phyloP scores from a whole-genome alignment of 2,329 filamentous ascomycete species.

The Colletotrichum cereale region DNA sequence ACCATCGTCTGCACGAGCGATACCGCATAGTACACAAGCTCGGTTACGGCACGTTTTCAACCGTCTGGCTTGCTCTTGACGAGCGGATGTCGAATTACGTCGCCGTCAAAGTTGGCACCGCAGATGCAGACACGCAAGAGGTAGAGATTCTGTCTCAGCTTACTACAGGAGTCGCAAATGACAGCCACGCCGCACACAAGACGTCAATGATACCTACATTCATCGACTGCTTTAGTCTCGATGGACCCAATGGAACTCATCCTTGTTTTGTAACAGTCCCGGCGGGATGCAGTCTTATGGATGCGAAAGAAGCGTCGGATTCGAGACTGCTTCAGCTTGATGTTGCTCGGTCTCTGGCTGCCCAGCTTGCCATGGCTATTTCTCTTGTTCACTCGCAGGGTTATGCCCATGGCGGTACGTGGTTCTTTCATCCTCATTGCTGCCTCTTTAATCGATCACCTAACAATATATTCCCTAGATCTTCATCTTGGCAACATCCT shows the following conservation, averaged over 20 bases:
- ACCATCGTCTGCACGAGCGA: conserved; percentile 44
- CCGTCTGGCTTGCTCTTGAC: conserved; percentile 51
- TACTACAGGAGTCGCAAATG: neutral
- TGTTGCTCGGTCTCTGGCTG: conserved; percentile 46
- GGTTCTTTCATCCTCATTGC: neutral
- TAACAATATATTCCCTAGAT: conserved; percentile 38
- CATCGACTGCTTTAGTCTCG: conserved; percentile 45
- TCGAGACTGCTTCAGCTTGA: conserved; percentile 44
- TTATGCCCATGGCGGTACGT: conserved; percentile 49
- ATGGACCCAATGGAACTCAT: conserved; percentile 48
- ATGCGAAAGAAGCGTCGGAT: conserved; percentile 42
- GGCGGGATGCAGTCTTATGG: conserved; percentile 46
- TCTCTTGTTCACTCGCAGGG: conserved; percentile 46
- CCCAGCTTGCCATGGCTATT: conserved; percentile 47
- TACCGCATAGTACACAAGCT: conserved; percentile 49
- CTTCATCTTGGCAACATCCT: conserved; percentile 52
- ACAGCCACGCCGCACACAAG: neutral
- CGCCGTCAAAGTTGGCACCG: conserved; percentile 50
- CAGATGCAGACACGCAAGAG: conserved; percentile 43
- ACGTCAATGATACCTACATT: conserved; percentile 38
- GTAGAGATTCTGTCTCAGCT: conserved; percentile 43
- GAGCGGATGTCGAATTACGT: conserved; percentile 44
- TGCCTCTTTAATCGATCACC: neutral
- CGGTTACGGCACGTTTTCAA: conserved; percentile 49
- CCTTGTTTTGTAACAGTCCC: conserved; percentile 45